Percentiles rank a stretch among this genome's conserved stretches.
Evolutionary conservation across 1,139 yeast genomes (phyloP).

Genomic region (Taphrina populina): DNA sequence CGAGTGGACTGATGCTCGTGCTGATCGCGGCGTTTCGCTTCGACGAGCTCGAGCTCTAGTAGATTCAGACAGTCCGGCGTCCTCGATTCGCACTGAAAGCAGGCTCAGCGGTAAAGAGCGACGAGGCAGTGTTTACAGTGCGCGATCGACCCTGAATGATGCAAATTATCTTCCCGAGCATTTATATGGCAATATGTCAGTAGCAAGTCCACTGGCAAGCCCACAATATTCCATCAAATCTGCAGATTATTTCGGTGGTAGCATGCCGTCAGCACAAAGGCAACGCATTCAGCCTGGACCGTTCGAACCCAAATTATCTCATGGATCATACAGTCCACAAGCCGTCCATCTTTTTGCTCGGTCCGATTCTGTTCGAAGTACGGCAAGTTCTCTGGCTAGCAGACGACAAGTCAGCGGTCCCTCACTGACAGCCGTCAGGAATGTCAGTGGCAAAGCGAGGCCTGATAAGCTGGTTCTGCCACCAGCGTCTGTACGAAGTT

Average conservation of each 20-base stretch:
- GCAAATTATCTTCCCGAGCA: no score
- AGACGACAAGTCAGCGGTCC: not conserved
- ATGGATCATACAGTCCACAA: conserved; percentile 19
- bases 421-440: not conserved
- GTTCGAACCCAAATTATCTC: conserved; percentile 9
- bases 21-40: conserved; percentile 4
- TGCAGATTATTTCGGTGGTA: conserved; percentile 9
- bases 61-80: conserved; percentile 3
- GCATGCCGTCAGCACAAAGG: not conserved
- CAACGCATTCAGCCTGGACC: not conserved
- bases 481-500: conserved; percentile 21
- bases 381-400: not conserved
- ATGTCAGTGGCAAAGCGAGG: not conserved
- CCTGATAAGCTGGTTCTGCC: conserved; percentile 26
- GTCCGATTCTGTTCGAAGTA: conserved; percentile 10
- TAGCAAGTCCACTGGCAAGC: conserved; percentile 4
- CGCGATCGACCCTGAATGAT: no score
- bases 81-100: conserved; percentile 1
- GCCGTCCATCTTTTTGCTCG: conserved; percentile 10
- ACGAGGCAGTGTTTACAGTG: conserved; percentile 20
- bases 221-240: not conserved
- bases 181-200: no score
- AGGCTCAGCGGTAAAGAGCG: no score
- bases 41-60: conserved; percentile 13
- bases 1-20: conserved; percentile 22